phyloP scores from a whole-genome alignment of 805 yeast species.

The Kodamaea laetipori region DNA sequence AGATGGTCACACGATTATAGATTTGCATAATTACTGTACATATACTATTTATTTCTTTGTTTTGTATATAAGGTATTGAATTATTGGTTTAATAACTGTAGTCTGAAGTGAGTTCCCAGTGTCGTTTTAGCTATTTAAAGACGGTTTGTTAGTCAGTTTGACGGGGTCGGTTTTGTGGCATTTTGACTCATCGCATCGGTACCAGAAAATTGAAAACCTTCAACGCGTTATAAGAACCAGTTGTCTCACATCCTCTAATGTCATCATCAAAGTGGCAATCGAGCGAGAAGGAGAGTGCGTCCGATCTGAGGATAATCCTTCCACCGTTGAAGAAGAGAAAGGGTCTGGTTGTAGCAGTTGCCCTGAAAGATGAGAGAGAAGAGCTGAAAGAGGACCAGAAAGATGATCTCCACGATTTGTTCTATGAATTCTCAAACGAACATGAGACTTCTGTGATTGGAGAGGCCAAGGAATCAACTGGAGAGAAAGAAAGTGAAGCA shows the following conservation, averaged over 20 bases:
- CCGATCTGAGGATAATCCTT: not conserved
- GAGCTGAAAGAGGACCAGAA: too few relatives aligned
- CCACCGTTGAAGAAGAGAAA: not conserved
- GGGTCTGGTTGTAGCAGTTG: not conserved
- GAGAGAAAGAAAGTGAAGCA: too few relatives aligned
- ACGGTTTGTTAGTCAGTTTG: too few relatives aligned
- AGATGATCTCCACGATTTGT: slow-evolving; percentile 1
- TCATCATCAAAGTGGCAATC: slow-evolving; percentile 1
- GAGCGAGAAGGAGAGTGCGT: not conserved
- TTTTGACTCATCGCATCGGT: too few relatives aligned
- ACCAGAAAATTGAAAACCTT: too few relatives aligned
- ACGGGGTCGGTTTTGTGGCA: too few relatives aligned
- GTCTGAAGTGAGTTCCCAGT: too few relatives aligned
- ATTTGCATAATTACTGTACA: slow-evolving; percentile 8
- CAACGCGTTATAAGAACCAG: not conserved
- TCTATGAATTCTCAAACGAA: not conserved
- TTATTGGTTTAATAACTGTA: not conserved
- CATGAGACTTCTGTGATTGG: not conserved
- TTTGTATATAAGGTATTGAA: not conserved
- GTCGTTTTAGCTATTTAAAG: too few relatives aligned
- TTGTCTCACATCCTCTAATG: not conserved
- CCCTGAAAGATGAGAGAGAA: too few relatives aligned
- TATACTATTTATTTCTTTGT: not conserved
- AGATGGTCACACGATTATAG: not conserved
- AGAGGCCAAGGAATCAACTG: not conserved